Evolutionary conservation across 2,329 filamentous ascomycete species (phyloP), one percentile per base, ranked within the genome.

Genomic region (Fusarium sp.): DNA sequence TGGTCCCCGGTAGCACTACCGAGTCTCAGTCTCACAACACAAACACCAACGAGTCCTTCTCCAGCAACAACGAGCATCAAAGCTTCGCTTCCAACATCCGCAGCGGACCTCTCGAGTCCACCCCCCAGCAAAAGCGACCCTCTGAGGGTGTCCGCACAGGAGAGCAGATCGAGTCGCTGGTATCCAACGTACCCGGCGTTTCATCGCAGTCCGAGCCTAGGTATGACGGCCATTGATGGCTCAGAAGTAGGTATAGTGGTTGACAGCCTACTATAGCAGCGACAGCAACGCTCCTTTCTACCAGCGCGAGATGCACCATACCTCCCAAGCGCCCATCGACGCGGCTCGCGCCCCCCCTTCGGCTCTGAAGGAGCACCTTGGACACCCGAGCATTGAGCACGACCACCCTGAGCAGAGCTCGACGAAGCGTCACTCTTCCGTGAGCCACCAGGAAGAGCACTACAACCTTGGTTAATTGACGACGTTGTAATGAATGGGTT

Each of bases 371-470:
- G 9, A 65, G 57, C 61, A 71, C 4, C 43, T 72, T 4, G 72
- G 71, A 15, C 61, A 66, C 11, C 71, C 71, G 1, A 57, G 42
- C 9, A 70, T 73, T 14, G 71, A 71, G 66, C 72, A 73, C 35
- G 64, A 71, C n/a, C 68, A 70, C 9, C 71, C 72, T 0, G 43
- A 72, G 4, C 71, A 73, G 17, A 73, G 71, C 58, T 62, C 59
- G n/a, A 70, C 65, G 15, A 64, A 53, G 53, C 46, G 71, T 21
- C 71, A 73, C 4, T 66, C 66, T 21, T 69, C 68, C 29, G 43
- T 66, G 1, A 73, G 71, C 53, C 68, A 72, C n/a, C 72, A 73
- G 60, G 72, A 73, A 65, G 61, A 66, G n/a, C 66, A 72, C 21
- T 68, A 68, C 10, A 56, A 37, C 17, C 27, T 71, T 46, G 54